A percentile compares a stretch with the other conserved stretches of the same genome.
These are phyloP conservation scores for Populus davidiana DNA, from an alignment of 345 rosid species.

Conservation along the genomic window DNA sequence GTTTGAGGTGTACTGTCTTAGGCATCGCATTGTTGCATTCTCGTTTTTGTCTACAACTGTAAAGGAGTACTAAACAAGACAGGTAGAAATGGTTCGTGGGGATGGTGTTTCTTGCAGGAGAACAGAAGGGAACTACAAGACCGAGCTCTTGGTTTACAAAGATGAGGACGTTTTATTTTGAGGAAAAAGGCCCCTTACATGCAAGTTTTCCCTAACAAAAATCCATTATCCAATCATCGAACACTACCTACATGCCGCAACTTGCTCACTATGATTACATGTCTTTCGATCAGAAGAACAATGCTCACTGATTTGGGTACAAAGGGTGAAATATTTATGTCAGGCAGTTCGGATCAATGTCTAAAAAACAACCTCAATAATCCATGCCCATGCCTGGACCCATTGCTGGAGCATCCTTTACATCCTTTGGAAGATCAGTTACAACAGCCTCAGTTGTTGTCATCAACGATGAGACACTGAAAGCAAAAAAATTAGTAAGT, in stretches of 20 bases:
- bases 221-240: not conserved
- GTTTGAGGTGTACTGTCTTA: no score
- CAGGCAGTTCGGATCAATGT: not conserved
- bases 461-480: constrained; percentile 87
- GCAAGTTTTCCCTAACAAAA: not conserved
- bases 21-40: no score
- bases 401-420: constrained; percentile 58
- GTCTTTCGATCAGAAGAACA: not conserved
- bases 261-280: constrained; percentile 6
- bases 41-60: no score
- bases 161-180: not conserved
- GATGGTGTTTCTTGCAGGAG: not conserved
- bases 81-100: no score
- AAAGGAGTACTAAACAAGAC: no score
- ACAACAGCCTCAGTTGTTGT: constrained; percentile 92
- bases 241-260: constrained; percentile 7
- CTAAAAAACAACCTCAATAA: constrained; percentile 34
- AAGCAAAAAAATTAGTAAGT: not conserved
- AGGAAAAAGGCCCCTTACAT: not conserved
- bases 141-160: not conserved
- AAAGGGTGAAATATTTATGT: not conserved
- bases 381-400: constrained; percentile 89
- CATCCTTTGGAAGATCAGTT: constrained; percentile 80
- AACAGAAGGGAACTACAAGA: not conserved
- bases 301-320: not conserved